Base-by-base conservation (phyloP, 768 basidiomycete species). In the Tricholoma flavovirens region DNA sequence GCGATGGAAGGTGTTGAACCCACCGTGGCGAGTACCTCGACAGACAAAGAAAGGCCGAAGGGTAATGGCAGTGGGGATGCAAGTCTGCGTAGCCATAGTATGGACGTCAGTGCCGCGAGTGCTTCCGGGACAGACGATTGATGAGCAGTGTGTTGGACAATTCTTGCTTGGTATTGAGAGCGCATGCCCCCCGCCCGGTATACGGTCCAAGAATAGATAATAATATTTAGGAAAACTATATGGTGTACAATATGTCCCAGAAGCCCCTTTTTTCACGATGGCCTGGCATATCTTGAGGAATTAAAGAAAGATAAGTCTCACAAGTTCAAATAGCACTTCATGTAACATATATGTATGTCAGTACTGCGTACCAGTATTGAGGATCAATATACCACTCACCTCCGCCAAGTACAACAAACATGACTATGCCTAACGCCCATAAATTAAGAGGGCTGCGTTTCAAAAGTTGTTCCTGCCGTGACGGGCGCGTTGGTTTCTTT, bases 331-430 rank as follows among this genome's bases (percentile, higher is more conserved):
- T 55, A 92, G 19, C 38, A 91, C 90, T 92, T 64, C 6, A 43
- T 43, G 17, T 19, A 40, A 50, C 49, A 52, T 43, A 51, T 29
- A 10, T 43, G 53, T 29, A 10, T 15, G 32, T 42, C 56, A 50
- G 32, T 51, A 5, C 22, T 19, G 7, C 17, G 35, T 14, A 22
- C 30, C 9, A n/a, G 19, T 17, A 36, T 3, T 54, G 26, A n/a
- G 4, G 14, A 40, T 14, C 12, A 19, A 14, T 14, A 17, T 10
- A 15, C 43, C 15, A 75, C 85, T 54, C 63, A 86, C 90, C 84
- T 80, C 91, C 91, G 51, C 90, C 90, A 56, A 88, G 65, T 15
- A 93, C 79, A 11, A 93, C 87, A 62, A 93, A 92, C 21, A 88
- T 65, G 52, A 93, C 70, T n/a, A 83, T 57, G 4, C 85, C 87